phyloP scores from a whole-genome alignment of 140 eudicot species.

The Bidens hawaiensis region DNA sequence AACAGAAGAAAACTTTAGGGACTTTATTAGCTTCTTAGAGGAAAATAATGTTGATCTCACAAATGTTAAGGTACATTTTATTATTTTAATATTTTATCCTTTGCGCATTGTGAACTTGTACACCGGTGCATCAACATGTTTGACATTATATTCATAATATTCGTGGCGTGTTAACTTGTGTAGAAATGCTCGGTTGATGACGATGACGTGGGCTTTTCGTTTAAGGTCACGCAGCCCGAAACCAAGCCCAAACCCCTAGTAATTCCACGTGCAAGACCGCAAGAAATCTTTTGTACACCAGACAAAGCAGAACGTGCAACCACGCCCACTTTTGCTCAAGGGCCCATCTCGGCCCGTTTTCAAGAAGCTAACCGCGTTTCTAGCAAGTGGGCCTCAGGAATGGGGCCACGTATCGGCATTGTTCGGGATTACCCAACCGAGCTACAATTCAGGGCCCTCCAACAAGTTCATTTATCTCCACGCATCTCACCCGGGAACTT shows the following conservation, averaged over 20 bases:
- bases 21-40: constrained; percentile 77
- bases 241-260: constrained; percentile 21
- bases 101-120: not conserved
- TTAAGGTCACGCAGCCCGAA: constrained; percentile 38
- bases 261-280: constrained; percentile 29
- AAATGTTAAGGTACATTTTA: constrained; percentile 67
- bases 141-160: not conserved
- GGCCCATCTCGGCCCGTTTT: constrained; percentile 32
- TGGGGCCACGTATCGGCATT: constrained; percentile 81
- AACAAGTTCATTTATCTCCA: constrained; percentile 89
- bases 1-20: constrained; percentile 90
- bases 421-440: constrained; percentile 89
- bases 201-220: constrained; percentile 47
- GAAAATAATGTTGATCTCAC: constrained; percentile 85
- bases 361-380: constrained; percentile 48
- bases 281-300: constrained; percentile 22
- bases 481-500: constrained; percentile 35
- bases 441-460: constrained; percentile 78
- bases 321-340: constrained; percentile 18
- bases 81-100: not conserved
- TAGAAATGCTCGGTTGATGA: constrained; percentile 82
- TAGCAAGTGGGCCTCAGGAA: constrained; percentile 77
- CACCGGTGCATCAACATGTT: not conserved
- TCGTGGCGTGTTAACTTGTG: not conserved
- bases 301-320: constrained; percentile 15